A percentile compares a stretch with the other conserved stretches of the same genome.
These are phyloP conservation scores for Citeromyces hawaiiensis DNA, from an alignment of 1,139 yeast species.

Conservation along the genomic window DNA sequence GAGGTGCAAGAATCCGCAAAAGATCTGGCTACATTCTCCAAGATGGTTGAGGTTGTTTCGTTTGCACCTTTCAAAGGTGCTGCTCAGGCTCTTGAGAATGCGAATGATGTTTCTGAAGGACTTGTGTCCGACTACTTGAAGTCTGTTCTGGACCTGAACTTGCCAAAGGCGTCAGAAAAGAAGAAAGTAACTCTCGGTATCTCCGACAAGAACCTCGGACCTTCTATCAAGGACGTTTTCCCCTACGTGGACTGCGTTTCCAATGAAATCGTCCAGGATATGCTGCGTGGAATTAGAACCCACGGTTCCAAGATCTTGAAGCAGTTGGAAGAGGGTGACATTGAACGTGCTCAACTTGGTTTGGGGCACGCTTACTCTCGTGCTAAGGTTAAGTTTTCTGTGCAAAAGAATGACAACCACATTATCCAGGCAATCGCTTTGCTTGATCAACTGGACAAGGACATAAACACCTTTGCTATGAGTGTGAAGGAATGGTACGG, in stretches of 20 bases:
- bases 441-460: slow-evolving; percentile 93
- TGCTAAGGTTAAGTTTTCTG: slow-evolving; percentile 92
- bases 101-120: slow-evolving; percentile 85
- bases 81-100: slow-evolving; percentile 93
- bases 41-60: slow-evolving; percentile 83
- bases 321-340: slow-evolving; percentile 88
- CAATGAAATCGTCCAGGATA: slow-evolving; percentile 86
- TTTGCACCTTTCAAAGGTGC: slow-evolving; percentile 92
- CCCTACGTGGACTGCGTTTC: slow-evolving; percentile 85
- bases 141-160: slow-evolving; percentile 68
- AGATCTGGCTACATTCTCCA: slow-evolving; percentile 82
- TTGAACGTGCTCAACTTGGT: slow-evolving; percentile 96
- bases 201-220: slow-evolving; percentile 69
- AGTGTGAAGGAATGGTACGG: slow-evolving; percentile 99
- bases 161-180: slow-evolving; percentile 94
- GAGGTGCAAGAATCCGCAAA: slow-evolving; percentile 90
- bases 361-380: slow-evolving; percentile 96
- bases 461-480: slow-evolving; percentile 95
- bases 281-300: slow-evolving; percentile 87
- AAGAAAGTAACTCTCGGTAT: slow-evolving; percentile 91
- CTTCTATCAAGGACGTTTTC: slow-evolving; percentile 89
- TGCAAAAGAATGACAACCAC: slow-evolving; percentile 97
- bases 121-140: slow-evolving; percentile 80
- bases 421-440: slow-evolving; percentile 97
- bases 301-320: slow-evolving; percentile 84